phyloP scores from a whole-genome alignment of 768 basidiomycete genomes.

The Chiua virens region DNA sequence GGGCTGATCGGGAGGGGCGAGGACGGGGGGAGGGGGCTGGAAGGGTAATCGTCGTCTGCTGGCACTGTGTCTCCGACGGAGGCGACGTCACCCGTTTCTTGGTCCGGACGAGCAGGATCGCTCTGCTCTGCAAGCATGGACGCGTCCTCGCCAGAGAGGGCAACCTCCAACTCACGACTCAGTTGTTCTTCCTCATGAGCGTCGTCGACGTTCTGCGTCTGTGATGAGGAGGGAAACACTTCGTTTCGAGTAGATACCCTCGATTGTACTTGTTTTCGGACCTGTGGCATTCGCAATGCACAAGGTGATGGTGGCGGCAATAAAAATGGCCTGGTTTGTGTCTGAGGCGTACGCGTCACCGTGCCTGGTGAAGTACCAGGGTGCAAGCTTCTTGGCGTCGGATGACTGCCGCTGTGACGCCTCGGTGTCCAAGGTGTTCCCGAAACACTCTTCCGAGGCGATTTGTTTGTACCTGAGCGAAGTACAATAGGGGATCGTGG shows the following conservation, averaged over 20 bases:
- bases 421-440: conserved; percentile 16
- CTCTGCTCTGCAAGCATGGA: conserved; percentile 32
- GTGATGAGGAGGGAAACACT: neutral
- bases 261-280: neutral
- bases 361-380: conserved; percentile 10
- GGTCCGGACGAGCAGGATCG: neutral
- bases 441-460: conserved; percentile 11
- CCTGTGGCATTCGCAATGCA: conserved; percentile 5
- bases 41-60: conserved; percentile 30
- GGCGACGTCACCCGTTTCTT: conserved; percentile 15
- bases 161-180: conserved; percentile 38
- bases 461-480: conserved; percentile 2
- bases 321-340: conserved; percentile 22
- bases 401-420: conserved; percentile 3
- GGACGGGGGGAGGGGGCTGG: conserved; percentile 59
- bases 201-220: conserved; percentile 7
- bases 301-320: conserved; percentile 28
- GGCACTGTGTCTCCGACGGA: conserved; percentile 10
- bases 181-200: conserved; percentile 26
- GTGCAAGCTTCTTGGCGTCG: conserved; percentile 9
- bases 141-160: conserved; percentile 43
- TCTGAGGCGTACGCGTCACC: conserved; percentile 11
- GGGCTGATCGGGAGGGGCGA: conserved; percentile 62
- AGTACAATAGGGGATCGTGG: conserved; percentile 20
- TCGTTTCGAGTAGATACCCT: too few relatives aligned